Base-by-base conservation (phyloP, 1,284 basidiomycete species). In the Flammula alnicola region DNA sequence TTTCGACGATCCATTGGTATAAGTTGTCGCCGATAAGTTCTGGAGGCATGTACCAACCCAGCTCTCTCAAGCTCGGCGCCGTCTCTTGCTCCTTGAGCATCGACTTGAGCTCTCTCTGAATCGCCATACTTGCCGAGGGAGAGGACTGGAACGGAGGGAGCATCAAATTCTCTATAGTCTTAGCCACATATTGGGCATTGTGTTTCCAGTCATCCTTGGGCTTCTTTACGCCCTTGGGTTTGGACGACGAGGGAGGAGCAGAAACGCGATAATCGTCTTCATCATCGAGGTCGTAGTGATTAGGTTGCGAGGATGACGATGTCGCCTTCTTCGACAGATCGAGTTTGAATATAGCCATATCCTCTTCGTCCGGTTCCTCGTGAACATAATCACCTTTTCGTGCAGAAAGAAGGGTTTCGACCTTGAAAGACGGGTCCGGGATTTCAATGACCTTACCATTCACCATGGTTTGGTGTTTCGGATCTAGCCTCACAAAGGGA, bases 1-100 rank as follows among this genome's bases (percentile, higher is more conserved):
- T 65, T 63, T 85, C 83, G 5, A 85, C 76, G 50, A 85, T 78
- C 83, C 83, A 86, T 57, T 83, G 83, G 65, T 83, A 85, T 12
- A 85, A 65, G 57, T 86, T 86, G 58, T 85, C 79, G 6, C 76
- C 77, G 22, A 84, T 77, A 33, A 80, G 65, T 12, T 82, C 77
- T 20, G 71, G 74, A 3, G 83, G 76, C 65, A 86, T 72, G 58
- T 81, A 83, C 83, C 83, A 86, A 7, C 83, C 84, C 5, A 86
- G 67, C 40, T 80, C 78, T 44, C 68, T 72, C 49, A 80, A 60
- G 41, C 73, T 76, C 33, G 60, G 63, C 8, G 78, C 75, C 11
- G 51, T 59, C 2, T 77, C 72, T 62, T 85, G 83, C 54, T 86
- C 83, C 51, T 71, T 78, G 39, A 84, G 62, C 76, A 81, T 79